A percentile compares a stretch with the other conserved stretches of the same genome.
These are phyloP conservation scores for Rhytidiadelphus loreus DNA, from an alignment of 225 moss, liverwort and hornwort genomes.

Conservation along the genomic window DNA sequence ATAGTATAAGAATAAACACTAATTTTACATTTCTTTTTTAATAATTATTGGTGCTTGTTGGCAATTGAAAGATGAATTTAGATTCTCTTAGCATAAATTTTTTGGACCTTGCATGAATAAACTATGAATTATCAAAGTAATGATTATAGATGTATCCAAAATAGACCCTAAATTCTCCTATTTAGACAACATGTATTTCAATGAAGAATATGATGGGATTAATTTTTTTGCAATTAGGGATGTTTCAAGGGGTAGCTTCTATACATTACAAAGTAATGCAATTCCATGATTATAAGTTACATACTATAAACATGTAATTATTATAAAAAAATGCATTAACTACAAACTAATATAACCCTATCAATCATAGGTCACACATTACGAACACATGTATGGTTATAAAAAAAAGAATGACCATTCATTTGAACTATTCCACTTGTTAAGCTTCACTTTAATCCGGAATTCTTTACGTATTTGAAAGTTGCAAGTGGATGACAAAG, in stretches of 20 bases:
- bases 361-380: background rate
- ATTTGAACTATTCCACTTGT: rapidly evolving
- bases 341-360: background rate
- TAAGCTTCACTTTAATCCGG: background rate
- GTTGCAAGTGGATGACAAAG: no score
- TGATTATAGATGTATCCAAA: background rate
- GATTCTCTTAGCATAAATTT: background rate
- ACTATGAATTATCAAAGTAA: background rate
- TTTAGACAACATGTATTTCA: rapidly evolving
- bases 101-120: background rate
- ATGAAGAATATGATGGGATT: no score
- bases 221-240: background rate
- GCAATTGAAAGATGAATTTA: background rate
- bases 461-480: background rate
- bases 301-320: background rate
- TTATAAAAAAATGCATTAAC: no score
- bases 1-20: background rate
- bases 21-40: no score
- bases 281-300: background rate
- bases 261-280: no score
- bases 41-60: no score
- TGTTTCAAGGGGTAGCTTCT: background rate
- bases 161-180: no score
- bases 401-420: background rate
- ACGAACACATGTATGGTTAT: background rate